These are phyloP conservation scores for Termitomyces sp. DNA, from an alignment of 768 basidiomycete species.

Conservation along the genomic window DNA sequence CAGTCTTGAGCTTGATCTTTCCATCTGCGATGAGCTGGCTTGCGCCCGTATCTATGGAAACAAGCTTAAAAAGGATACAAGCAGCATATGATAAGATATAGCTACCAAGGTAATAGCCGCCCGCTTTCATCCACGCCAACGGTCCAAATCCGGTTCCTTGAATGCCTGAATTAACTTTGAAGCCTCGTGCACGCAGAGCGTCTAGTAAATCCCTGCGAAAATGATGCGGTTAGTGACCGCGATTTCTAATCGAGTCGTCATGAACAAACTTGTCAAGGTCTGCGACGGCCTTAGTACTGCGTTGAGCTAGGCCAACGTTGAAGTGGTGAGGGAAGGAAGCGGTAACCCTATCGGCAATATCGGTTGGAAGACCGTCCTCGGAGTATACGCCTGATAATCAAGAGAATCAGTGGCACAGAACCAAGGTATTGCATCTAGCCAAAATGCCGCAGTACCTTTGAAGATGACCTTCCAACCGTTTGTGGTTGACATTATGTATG, in stretches of 20 bases:
- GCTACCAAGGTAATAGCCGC: constrained; percentile 67
- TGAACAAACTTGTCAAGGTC: constrained; percentile 50
- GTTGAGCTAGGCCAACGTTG: constrained; percentile 24
- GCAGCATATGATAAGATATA: background rate
- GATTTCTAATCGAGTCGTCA: no score
- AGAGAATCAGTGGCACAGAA: background rate
- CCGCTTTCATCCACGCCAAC: constrained; percentile 44
- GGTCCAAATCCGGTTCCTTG: constrained; percentile 48
- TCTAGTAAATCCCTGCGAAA: constrained; percentile 54
- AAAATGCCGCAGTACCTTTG: constrained; percentile 14
- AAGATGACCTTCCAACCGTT: constrained; percentile 19
- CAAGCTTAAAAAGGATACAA: background rate
- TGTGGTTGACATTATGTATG: constrained; percentile 18
- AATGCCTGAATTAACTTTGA: constrained; percentile 47
- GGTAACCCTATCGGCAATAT: constrained; percentile 45
- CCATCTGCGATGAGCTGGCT: constrained; percentile 56
- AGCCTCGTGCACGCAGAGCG: constrained; percentile 53
- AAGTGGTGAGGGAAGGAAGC: constrained; percentile 42
- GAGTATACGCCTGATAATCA: constrained; percentile 34
- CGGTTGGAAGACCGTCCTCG: constrained; percentile 43
- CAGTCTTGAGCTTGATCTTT: constrained; percentile 68
- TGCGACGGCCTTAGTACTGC: constrained; percentile 36
- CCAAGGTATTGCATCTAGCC: no score
- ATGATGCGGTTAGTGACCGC: no score
- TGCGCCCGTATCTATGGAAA: constrained; percentile 43